Base-by-base conservation (phyloP, 805 yeast species). In the Grigorovia yakushimaensis region DNA sequence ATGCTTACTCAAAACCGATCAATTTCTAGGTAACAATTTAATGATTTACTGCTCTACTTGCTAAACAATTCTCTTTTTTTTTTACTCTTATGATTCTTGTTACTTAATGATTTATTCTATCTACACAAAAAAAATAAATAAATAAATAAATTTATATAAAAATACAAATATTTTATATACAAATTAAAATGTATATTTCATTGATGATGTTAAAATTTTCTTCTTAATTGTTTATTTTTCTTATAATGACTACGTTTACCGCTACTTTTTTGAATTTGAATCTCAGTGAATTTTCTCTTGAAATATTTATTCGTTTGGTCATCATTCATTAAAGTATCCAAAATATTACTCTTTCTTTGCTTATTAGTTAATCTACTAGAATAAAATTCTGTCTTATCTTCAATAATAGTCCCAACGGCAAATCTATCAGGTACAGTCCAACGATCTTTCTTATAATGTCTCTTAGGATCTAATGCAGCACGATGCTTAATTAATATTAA, bases 391-490 rank as follows among this genome's bases (percentile, higher is more conserved):
- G 86, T 73, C 53, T 82, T 79, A 40, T 88, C 91, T 56, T 84
- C 93, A 22, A 89, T 66, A 36, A 93, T 77, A 0, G 96, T 88
- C 15, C 98, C 98, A 56, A 85, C 77, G 49, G 91, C 93, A 63
- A 93, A 88, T 54, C 73, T 78, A 58, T 84, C 86, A 42, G 95
- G 91, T 7, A 74, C 73, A 44, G 73, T 74, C 84, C 88, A 83
- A 51, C 80, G 80, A 49, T 84, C 93, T 63, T 86, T 87, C 67
- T 86, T 88, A 68, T 93, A 93, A 67, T 88, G 96, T 57, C 97
- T 77, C 68, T 93, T 93, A 7, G 97, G 98, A 62, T 93, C 98
- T 51, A 93, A 73, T 9, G 88, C 96, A 47, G 84, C 83, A 66
- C 98, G 79, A 69, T 91, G 86, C 59, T 87, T 82, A 50, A 93